Evolutionary conservation across 148 eudicot genomes (phyloP).

Genomic region (Arctostaphylos glauca): DNA sequence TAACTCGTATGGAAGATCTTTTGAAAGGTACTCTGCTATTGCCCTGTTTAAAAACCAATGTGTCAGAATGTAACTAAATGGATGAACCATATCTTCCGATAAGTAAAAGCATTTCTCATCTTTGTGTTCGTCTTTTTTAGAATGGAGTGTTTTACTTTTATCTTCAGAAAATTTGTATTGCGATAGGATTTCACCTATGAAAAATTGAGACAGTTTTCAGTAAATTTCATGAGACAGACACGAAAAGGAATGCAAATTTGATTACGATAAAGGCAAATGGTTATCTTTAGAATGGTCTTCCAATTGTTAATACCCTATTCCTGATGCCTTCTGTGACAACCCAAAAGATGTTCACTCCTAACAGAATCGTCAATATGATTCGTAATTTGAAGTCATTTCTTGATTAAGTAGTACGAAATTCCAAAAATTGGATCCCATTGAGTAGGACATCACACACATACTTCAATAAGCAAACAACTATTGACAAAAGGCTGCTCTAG

Average conservation of each 20-base stretch:
- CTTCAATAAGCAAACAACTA: neutral
- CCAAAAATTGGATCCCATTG: neutral
- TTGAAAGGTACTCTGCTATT: slow-evolving; percentile 62
- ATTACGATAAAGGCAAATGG: neutral
- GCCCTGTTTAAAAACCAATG: slow-evolving; percentile 40
- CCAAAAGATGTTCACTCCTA: too few relatives aligned
- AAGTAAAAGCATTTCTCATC: neutral
- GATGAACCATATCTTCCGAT: neutral
- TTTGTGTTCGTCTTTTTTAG: neutral
- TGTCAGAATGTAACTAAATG: neutral
- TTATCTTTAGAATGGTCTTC: neutral
- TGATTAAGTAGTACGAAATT: neutral
- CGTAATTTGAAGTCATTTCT: neutral
- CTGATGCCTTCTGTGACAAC: too few relatives aligned
- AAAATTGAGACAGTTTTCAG: neutral
- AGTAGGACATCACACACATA: neutral
- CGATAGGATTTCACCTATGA: neutral
- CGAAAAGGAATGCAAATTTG: neutral
- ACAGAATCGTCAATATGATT: neutral
- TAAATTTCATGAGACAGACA: neutral
- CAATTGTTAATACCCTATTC: too few relatives aligned
- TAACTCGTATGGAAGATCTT: slow-evolving; percentile 48
- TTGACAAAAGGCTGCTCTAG: neutral
- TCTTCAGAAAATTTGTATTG: neutral
- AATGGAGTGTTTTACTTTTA: neutral